A percentile compares a stretch with the other conserved stretches of the same genome.
These are phyloP conservation scores for Citrus maxima DNA, from an alignment of 345 rosid genomes.

Conservation along the genomic window DNA sequence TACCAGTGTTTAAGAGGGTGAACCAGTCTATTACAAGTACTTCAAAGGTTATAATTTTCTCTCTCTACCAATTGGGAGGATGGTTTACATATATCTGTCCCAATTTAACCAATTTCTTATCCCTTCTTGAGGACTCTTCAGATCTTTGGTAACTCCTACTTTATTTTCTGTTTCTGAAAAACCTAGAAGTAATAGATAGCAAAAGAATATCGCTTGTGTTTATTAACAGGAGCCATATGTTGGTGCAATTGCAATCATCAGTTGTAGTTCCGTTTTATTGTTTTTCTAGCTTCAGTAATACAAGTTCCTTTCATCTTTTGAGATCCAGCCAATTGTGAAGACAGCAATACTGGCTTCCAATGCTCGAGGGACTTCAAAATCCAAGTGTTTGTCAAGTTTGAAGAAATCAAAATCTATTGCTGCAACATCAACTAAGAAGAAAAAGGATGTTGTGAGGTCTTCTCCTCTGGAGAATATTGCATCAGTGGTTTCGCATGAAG, in stretches of 20 bases:
- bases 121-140: background rate
- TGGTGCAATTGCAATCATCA: background rate
- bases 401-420: slow-evolving; percentile 28
- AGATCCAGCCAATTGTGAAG: slow-evolving; percentile 37
- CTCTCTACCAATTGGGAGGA: background rate
- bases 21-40: slow-evolving; percentile 26
- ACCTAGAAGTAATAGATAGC: background rate
- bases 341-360: slow-evolving; percentile 25
- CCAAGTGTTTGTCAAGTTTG: slow-evolving; percentile 23
- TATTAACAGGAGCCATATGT: background rate
- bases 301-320: slow-evolving; percentile 6
- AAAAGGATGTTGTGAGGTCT: slow-evolving; percentile 23
- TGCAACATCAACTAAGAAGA: slow-evolving; percentile 34
- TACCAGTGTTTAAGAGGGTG: slow-evolving; percentile 29
- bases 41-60: slow-evolving; percentile 16
- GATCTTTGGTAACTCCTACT: background rate
- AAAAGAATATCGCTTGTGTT: background rate
- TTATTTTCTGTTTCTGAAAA: background rate
- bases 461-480: slow-evolving; percentile 30
- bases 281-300: background rate
- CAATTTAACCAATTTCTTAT: background rate
- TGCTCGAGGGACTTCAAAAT: slow-evolving; percentile 33
- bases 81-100: background rate
- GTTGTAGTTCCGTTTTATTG: background rate
- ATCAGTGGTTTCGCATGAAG: slow-evolving; percentile 35